phyloP scores from a whole-genome alignment of 2,329 filamentous ascomycete species.

The Cladosporium sp. region DNA sequence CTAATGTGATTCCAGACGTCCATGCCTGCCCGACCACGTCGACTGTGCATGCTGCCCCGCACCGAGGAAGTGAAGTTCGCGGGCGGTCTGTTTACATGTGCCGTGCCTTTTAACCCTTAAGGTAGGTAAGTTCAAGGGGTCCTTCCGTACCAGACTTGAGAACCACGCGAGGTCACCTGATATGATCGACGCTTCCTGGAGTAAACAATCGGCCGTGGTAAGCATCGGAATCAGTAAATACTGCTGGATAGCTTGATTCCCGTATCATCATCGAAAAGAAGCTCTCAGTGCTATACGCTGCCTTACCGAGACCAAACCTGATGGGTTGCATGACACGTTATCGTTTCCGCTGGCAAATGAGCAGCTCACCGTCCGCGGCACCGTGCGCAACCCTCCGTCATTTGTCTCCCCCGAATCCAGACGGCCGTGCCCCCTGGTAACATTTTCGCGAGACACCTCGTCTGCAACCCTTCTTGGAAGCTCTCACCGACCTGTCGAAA shows the following conservation, averaged over 20 bases:
- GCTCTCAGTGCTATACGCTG: no score
- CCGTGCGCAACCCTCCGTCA: conserved; percentile 11
- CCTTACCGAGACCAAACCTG: neutral
- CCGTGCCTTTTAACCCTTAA: neutral
- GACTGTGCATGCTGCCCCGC: neutral
- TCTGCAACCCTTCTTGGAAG: conserved; percentile 11
- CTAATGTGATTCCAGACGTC: neutral
- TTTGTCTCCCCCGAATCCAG: neutral
- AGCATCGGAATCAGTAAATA: neutral
- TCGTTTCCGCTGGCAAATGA: conserved; percentile 8
- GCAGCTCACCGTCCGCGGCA: conserved; percentile 5
- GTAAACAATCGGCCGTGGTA: neutral
- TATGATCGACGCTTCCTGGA: neutral
- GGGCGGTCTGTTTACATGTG: neutral
- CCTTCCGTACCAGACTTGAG: conserved; percentile 1
- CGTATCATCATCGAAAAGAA: no score
- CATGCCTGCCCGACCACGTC: conserved; percentile 1
- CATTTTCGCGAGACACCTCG: conserved; percentile 8
- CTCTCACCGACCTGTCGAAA: conserved; percentile 8
- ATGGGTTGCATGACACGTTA: conserved; percentile 6
- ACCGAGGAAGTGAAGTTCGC: neutral
- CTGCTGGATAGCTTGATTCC: no score
- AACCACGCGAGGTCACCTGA: neutral
- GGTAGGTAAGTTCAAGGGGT: neutral
- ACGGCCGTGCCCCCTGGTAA: conserved; percentile 8